Base-by-base conservation (phyloP, 495 filamentous ascomycete species). In the Trichocladium uniseriatum region DNA sequence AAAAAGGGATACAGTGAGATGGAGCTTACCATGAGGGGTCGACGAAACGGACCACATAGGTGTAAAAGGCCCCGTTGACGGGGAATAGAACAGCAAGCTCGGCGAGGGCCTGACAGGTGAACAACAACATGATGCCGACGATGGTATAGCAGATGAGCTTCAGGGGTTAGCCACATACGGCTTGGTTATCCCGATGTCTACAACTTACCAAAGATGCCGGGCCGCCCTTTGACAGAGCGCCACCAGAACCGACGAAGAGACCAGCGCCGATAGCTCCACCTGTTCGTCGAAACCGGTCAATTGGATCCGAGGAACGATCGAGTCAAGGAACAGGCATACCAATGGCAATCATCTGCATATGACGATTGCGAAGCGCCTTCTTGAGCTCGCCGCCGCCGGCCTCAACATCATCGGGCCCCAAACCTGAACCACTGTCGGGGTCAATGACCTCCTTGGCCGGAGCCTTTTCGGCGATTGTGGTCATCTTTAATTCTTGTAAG, bases 261-360 rank as follows among this genome's bases (percentile, higher is more conserved):
- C 77, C 77, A 51, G 77, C 74, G 44, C 78, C 76, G 48, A 80
- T 78, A 7, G 76, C 66, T 48, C 75, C 76, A 47, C 73, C 73
- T 67, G 41, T 60, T 34, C 8, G 24, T 18, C 38, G 27, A 22
- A 18, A 31, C 40, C 61, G 40, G 63, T 52, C 44, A n/a, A 13
- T 13, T 38, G 53, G 43, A 60, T 29, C 3, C 24, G 36, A n/a
- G 37, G n/a, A 8, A 2, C 9, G 6, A 3, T 2, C 13, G 35
- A 16, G 2, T 3, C 1, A 46, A n/a, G 14, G 1, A 36, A 8
- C 7, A 16, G 16, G 15, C 63, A 48, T 58, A 76, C 80, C 82
- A 55, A 87, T 82, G 42, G 83, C 83, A 63, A 86, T 84, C 79
- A 87, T 84, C 50, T 86, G 82, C 74, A 86, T 78, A 55, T 87